Base-by-base conservation (phyloP, 176 grass and related monocot species). In the Typha latifolia region DNA sequence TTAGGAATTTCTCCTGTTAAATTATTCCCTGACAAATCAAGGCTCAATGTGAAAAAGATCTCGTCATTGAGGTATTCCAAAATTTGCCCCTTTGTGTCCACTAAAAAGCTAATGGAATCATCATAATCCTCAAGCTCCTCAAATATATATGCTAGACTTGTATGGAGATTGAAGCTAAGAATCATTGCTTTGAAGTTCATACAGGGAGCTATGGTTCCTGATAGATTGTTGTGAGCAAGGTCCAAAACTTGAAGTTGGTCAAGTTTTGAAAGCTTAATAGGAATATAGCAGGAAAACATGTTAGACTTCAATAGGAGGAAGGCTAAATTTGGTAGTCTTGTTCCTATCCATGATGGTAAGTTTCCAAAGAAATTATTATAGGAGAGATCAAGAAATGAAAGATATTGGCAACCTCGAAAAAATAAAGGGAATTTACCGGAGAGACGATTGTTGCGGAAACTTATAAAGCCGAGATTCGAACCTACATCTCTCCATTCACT, bases 1-100 rank as follows among this genome's bases (percentile, higher is more conserved):
- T 0, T 12, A 29, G 84, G 84, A 51, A 86, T 82, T 19, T 2
- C 47, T 27, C 84, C 74, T 0, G 65, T 64, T 31, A 81, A 72
- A 15, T 14, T 64, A 16, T 85, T 81, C 0, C 47, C 62, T 21
- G 78, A 85, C 5, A 85, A 59, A 61, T 81, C 73, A 0, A 85
- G 49, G 47, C 51, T 47, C 63, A 47, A 34, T 48, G 53, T 31
- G 2, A 13, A 1, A 0, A 0, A 0, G 0, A 77, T 18, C 7
- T n/a, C 14, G 12, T 37, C 7, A 5, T 0, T 0, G 1, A 11
- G 32, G 43, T 52, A 77, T 62, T 71, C 72, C 15, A 76, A 52
- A 47, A 73, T 11, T 57, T 50, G 43, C n/a, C 79, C 64, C 71
- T 81, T 78, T 10, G 53, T 78, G 18, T 6, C 26, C 71, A 77